Base-by-base conservation (phyloP, 139 green algal genomes). In the Cymbomonas tetramitiformis region DNA sequence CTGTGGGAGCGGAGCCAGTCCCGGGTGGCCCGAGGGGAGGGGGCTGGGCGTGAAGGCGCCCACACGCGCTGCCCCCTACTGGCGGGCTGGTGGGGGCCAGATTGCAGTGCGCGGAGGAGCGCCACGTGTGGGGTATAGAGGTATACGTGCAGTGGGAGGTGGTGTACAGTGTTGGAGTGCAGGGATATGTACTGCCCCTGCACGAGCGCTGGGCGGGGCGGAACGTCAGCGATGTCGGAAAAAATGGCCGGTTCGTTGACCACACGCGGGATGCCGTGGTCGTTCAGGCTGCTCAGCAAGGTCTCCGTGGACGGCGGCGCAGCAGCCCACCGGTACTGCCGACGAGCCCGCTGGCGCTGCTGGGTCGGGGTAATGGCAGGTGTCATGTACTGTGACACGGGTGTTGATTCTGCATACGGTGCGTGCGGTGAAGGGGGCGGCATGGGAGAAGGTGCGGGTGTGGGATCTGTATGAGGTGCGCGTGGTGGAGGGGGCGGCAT, bases 81-180 rank as follows among this genome's bases (percentile, higher is more conserved):
- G 88, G 69, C 93, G 91, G 18, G 84, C 32, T 59, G 94, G 75
- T 64, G 90, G 79, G 6, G 25, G 6, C 26, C 58, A 62, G 2
- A 23, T n/a, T 21, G 31, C 30, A 40, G 4, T 47, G 15, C 51
- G 15, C 25, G 30, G 3, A 34, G 26, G 15, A 6, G 21, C 29
- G 8, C 7, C 6, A 5, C 24, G 44, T n/a, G 29, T 18, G 15
- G 31, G 51, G 4, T n/a, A 18, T 7, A 18, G 29, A 47, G 18
- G 29, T 38, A 18, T 30, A 4, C 5, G 25, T 44, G 31, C 51
- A 18, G 7, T 6, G 25, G 47, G 5, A 56, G 47, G 9, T 56
- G 26, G 7, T 8, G 5, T 6, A 18, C 26, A 28, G 21, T 6
- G 47, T 8, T 4, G 9, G 47, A 40, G 47, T 8, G 47, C 4